Percentiles rank a stretch among this genome's conserved stretches.
These are phyloP conservation scores for Cardiospermum halicacabum DNA, from an alignment of 345 rosid genomes.

Conservation along the genomic window DNA sequence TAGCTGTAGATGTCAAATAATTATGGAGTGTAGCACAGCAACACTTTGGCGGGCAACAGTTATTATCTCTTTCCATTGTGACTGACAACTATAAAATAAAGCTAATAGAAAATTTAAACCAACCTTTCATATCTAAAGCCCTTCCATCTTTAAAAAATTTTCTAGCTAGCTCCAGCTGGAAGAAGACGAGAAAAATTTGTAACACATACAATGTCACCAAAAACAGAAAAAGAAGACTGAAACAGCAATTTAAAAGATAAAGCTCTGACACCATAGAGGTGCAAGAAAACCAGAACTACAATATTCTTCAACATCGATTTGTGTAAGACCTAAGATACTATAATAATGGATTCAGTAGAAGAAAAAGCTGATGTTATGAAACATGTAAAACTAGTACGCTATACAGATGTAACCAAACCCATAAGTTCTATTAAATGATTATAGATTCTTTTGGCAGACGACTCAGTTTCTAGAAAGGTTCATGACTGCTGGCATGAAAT, in stretches of 20 bases:
- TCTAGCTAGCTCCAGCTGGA: conserved; percentile 65
- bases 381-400: not conserved
- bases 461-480: too few species aligned
- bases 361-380: not conserved
- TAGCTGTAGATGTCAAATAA: not conserved
- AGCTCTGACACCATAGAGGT: not conserved
- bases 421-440: too few species aligned
- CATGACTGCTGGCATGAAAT: too few species aligned
- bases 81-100: not conserved
- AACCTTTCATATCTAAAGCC: conserved; percentile 83
- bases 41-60: not conserved
- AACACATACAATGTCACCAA: not conserved
- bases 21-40: not conserved
- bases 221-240: not conserved
- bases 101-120: conserved; percentile 10
- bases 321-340: not conserved
- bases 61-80: not conserved
- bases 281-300: not conserved
- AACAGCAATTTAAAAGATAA: not conserved
- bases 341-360: not conserved
- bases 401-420: too few species aligned
- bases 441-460: too few species aligned
- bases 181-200: conserved; percentile 10
- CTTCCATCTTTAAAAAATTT: conserved; percentile 86
- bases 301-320: not conserved